phyloP scores from a whole-genome alignment of 2,329 filamentous ascomycete species.

The Calcarisporium arbuscula region DNA sequence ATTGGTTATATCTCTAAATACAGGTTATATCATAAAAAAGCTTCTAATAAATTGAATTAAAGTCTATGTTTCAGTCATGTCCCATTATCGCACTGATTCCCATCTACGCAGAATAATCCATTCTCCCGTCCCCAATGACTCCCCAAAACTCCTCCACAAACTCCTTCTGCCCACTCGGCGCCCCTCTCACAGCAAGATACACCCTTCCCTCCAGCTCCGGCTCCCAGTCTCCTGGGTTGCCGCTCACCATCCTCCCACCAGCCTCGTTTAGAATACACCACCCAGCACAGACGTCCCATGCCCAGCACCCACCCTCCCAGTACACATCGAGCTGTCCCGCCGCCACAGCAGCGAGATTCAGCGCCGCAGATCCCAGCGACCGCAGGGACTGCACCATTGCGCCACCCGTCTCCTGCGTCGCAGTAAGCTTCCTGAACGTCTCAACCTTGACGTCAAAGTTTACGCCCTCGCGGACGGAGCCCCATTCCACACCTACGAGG shows the following conservation, averaged over 20 bases:
- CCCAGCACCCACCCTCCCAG: slow-evolving; percentile 81
- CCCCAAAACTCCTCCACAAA: slow-evolving; percentile 60
- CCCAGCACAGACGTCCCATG: slow-evolving; percentile 78
- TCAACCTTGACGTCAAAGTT: slow-evolving; percentile 66
- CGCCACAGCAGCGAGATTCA: slow-evolving; percentile 69
- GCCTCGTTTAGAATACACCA: slow-evolving; percentile 73
- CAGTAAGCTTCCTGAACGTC: slow-evolving; percentile 57
- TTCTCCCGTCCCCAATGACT: slow-evolving; percentile 46
- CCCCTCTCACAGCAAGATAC: slow-evolving; percentile 58
- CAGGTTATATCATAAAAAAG: no score
- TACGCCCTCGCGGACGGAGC: slow-evolving; percentile 57
- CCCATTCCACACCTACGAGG: slow-evolving; percentile 70
- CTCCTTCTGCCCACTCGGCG: slow-evolving; percentile 52
- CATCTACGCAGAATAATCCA: slow-evolving; percentile 38
- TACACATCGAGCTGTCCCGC: slow-evolving; percentile 66
- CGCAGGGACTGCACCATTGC: slow-evolving; percentile 71
- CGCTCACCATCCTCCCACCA: slow-evolving; percentile 65
- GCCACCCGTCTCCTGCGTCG: slow-evolving; percentile 54
- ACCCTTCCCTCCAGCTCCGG: slow-evolving; percentile 50
- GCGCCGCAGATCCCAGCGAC: slow-evolving; percentile 64
- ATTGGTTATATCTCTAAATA: no score
- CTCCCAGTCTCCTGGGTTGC: slow-evolving; percentile 69
- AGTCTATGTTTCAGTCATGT: no score
- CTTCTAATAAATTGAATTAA: no score
- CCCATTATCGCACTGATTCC: not conserved